Evolutionary conservation across 2,329 filamentous ascomycete species (phyloP).

Genomic region (Cercospora brassicicola): DNA sequence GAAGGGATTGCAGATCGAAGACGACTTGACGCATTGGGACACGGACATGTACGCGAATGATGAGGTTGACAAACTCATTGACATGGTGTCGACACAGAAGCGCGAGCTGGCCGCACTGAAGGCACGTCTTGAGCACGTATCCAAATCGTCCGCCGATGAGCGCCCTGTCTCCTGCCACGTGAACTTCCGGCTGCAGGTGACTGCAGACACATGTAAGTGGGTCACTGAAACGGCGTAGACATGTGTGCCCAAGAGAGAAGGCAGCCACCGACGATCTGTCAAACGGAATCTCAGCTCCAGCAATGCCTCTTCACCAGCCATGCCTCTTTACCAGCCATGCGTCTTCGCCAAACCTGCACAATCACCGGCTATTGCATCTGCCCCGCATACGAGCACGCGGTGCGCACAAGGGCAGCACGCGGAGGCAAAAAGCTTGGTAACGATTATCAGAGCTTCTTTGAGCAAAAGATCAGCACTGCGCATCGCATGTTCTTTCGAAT

Average conservation of each 20-base stretch:
- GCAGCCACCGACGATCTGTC: background rate
- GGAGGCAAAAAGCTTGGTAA: slow-evolving; percentile 14
- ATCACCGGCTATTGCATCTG: background rate
- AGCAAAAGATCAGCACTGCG: slow-evolving; percentile 10
- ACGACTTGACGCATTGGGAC: background rate
- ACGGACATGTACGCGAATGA: background rate
- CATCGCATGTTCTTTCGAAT: background rate
- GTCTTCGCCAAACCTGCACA: slow-evolving; percentile 5
- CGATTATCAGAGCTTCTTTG: slow-evolving; percentile 4
- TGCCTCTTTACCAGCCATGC: background rate
- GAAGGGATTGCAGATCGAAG: background rate
- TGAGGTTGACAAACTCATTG: background rate
- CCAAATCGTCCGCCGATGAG: no score
- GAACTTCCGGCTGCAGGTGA: no score
- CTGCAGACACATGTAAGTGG: no score
- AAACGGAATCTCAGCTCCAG: background rate
- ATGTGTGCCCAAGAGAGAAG: no score
- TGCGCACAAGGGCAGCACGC: slow-evolving; percentile 2
- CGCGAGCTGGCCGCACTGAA: background rate
- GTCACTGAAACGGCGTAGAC: no score
- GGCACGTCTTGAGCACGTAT: background rate
- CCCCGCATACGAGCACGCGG: slow-evolving; percentile 4
- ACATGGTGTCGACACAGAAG: background rate
- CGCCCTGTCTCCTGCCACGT: no score
- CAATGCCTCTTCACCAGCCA: background rate